Evolutionary conservation across 2,329 filamentous ascomycete species (phyloP).

Genomic region (Cercospora beticola): DNA sequence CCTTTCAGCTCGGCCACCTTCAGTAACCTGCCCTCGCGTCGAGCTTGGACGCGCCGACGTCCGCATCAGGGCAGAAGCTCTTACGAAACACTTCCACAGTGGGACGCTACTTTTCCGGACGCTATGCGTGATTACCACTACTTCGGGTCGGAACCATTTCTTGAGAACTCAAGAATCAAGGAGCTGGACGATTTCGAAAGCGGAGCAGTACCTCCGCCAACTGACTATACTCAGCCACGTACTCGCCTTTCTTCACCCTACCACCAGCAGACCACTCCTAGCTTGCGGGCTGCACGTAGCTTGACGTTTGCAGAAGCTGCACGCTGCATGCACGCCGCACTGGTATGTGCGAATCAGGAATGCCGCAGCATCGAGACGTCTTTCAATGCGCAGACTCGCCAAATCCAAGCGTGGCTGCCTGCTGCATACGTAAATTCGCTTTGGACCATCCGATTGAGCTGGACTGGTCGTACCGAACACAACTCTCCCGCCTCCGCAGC

Average conservation of each 20-base stretch:
- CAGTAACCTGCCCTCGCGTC: not conserved
- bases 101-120: constrained; percentile 2
- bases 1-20: constrained; percentile 2
- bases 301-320: constrained; percentile 22
- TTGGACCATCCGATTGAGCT: constrained; percentile 21
- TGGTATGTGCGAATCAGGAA: constrained; percentile 20
- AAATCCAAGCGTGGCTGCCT: constrained; percentile 20
- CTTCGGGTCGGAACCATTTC: constrained; percentile 7
- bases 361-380: constrained; percentile 18
- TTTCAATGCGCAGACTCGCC: constrained; percentile 10
- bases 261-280: not conserved
- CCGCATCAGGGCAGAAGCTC: constrained; percentile 1
- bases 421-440: constrained; percentile 16
- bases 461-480: constrained; percentile 16
- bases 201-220: not conserved
- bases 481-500: not conserved
- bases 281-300: not conserved
- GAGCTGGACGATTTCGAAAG: constrained; percentile 14
- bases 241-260: not conserved
- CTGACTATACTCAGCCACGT: not conserved
- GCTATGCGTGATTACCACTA: constrained; percentile 13
- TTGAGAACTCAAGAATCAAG: constrained; percentile 9
- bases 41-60: constrained; percentile 9
- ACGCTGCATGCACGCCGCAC: constrained; percentile 17
- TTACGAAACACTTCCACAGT: not conserved